Evolutionary conservation across 192 early-diverging fungal species (phyloP).

Genomic region (Coemansia sp.): DNA sequence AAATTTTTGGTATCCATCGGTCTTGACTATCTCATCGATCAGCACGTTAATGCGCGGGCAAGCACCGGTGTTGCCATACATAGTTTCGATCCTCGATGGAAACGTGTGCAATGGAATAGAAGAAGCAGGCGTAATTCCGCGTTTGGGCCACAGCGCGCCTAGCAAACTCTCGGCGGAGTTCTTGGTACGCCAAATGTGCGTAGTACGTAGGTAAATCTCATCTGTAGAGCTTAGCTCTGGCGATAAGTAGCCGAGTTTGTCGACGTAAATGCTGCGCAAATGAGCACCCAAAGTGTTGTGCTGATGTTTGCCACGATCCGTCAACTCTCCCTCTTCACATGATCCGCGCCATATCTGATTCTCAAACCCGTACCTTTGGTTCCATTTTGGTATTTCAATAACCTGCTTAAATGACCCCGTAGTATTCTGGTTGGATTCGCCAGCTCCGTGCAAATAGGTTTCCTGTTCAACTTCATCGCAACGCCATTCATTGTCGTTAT

Average conservation of each 20-base stretch:
- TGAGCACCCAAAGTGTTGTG: constrained; percentile 48
- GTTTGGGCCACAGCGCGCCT: constrained; percentile 49
- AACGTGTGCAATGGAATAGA: constrained; percentile 51
- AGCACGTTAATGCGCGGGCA: constrained; percentile 38
- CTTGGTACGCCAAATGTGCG: constrained; percentile 62
- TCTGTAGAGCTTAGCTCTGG: constrained; percentile 21
- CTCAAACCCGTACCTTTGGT: constrained; percentile 35
- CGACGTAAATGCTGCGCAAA: constrained; percentile 53
- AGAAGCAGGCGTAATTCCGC: constrained; percentile 11
- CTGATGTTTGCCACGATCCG: constrained; percentile 57
- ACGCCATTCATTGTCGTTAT: constrained; percentile 39
- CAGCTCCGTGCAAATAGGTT: constrained; percentile 30
- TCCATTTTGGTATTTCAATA: constrained; percentile 45
- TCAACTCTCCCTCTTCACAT: constrained; percentile 60
- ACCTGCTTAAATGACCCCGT: constrained; percentile 39
- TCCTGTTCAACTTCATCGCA: constrained; percentile 36
- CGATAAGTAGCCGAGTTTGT: constrained; percentile 51
- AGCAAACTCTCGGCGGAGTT: constrained; percentile 54
- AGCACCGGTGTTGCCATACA: constrained; percentile 42
- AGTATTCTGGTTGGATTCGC: constrained; percentile 30
- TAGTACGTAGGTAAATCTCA: constrained; percentile 59
- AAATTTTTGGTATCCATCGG: constrained; percentile 32
- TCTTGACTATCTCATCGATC: neutral
- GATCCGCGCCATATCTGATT: constrained; percentile 45
- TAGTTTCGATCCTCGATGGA: constrained; percentile 51